Evolutionary conservation across 768 basidiomycete species (phyloP).

Genomic region (Pholiota molesta): DNA sequence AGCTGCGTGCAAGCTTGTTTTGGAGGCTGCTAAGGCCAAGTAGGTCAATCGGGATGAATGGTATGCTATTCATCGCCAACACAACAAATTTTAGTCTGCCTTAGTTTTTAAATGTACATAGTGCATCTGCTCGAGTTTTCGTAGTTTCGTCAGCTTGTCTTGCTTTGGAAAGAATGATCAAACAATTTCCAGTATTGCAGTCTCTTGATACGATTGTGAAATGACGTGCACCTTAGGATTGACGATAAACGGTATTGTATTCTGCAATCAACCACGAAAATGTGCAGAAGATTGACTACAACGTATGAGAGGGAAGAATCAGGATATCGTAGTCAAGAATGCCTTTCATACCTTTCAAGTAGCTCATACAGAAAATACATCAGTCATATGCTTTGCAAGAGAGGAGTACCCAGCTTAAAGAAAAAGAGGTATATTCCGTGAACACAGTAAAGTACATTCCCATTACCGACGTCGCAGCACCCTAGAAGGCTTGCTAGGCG

Average conservation of each 20-base stretch:
- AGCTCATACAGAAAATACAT: too few species aligned
- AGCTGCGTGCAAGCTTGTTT: neutral
- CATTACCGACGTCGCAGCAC: too few species aligned
- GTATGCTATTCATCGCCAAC: too few species aligned
- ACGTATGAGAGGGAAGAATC: neutral
- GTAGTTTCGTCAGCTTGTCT: too few species aligned
- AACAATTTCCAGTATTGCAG: neutral
- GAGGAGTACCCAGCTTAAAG: neutral
- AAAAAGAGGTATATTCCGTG: too few species aligned
- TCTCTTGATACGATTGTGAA: neutral
- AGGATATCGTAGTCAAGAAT: too few species aligned
- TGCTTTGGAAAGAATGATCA: too few species aligned
- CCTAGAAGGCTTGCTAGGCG: constrained; percentile 25
- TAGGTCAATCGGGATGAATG: neutral
- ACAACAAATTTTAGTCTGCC: too few species aligned
- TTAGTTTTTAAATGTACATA: neutral
- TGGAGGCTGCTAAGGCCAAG: neutral
- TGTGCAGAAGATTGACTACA: neutral
- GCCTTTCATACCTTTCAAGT: too few species aligned
- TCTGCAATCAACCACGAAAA: neutral
- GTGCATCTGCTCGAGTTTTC: too few species aligned
- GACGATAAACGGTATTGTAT: neutral
- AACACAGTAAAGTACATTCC: too few species aligned
- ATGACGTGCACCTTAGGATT: neutral
- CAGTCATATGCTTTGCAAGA: too few species aligned